phyloP scores from a whole-genome alignment of 306 rosid genomes.

The Nissolia schottii region DNA sequence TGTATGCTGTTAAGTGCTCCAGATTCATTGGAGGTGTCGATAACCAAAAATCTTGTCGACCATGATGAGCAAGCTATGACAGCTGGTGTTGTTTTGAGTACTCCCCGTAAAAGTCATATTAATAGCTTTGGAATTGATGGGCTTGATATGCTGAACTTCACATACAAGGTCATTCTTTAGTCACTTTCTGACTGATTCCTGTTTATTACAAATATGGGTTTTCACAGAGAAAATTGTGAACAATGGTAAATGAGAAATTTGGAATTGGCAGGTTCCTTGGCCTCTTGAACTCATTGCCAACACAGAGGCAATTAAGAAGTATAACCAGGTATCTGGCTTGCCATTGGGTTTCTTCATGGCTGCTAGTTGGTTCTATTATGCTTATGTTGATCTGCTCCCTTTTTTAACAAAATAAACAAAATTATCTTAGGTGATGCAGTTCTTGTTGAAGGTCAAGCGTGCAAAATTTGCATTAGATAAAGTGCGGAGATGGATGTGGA shows the following conservation, averaged over 20 bases:
- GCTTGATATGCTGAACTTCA: conserved; percentile 78
- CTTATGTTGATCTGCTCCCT: conserved; percentile 8
- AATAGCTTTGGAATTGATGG: conserved; percentile 77
- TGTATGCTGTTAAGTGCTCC: conserved; percentile 81
- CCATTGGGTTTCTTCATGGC: not conserved
- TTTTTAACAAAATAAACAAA: not conserved
- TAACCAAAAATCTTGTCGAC: conserved; percentile 49
- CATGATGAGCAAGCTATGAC: conserved; percentile 51
- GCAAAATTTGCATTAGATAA: conserved; percentile 91
- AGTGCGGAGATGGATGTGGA: conserved; percentile 99
- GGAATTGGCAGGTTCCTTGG: conserved; percentile 81
- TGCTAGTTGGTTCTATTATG: conserved; percentile 13
- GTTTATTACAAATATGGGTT: not conserved
- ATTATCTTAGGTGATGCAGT: conserved; percentile 69
- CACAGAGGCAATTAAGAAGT: conserved; percentile 84
- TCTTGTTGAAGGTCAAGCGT: conserved; percentile 92
- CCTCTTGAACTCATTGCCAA: conserved; percentile 98
- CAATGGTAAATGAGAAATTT: conserved; percentile 17
- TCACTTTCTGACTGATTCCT: conserved; percentile 6
- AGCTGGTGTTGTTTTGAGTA: conserved; percentile 36
- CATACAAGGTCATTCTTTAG: conserved; percentile 67
- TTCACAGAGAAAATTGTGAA: not conserved
- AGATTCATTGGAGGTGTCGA: conserved; percentile 77
- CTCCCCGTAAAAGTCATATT: conserved; percentile 50
- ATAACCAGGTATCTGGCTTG: conserved; percentile 69